Conservation (phyloP, 345 rosid genomes). For the Dimocarpus longan region DNA sequence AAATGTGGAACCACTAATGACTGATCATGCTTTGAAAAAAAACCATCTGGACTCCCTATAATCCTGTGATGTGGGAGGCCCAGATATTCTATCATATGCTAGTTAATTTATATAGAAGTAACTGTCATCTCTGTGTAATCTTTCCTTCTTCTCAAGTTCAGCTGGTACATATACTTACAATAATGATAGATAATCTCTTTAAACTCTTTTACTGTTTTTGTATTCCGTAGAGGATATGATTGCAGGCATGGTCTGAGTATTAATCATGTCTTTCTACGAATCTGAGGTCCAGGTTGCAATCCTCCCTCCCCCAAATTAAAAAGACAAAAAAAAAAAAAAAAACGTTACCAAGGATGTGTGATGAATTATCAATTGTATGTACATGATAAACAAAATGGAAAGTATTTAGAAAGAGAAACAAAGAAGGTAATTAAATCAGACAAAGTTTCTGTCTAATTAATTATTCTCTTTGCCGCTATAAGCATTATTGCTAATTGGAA, state of each 20-base stretch:
- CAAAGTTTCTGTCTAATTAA: not conserved
- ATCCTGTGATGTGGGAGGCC: not conserved
- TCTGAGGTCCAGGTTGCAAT: too few relatives aligned
- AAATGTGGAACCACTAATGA: constrained; percentile 28
- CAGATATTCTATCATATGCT: not conserved
- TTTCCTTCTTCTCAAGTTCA: constrained; percentile 9
- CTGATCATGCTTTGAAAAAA: not conserved
- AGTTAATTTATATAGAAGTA: constrained; percentile 13
- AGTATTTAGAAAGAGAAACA: not conserved
- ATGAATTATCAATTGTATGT: too few relatives aligned
- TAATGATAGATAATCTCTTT: constrained; percentile 2
- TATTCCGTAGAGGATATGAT: too few relatives aligned
- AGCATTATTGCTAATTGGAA: constrained; percentile 11
- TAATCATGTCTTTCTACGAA: too few relatives aligned
- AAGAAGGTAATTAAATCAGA: not conserved
- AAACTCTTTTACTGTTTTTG: not conserved
- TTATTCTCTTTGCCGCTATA: not conserved
- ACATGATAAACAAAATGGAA: too few relatives aligned
- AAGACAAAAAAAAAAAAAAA: too few relatives aligned
- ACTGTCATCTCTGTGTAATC: constrained; percentile 18
- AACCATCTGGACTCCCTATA: too few relatives aligned
- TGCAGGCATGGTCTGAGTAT: too few relatives aligned
- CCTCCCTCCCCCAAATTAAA: too few relatives aligned
- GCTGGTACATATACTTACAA: not conserved
- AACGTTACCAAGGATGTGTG: too few relatives aligned